These are phyloP conservation scores for Lepidium didymum DNA, from an alignment of 345 rosid genomes.

Conservation along the genomic window DNA sequence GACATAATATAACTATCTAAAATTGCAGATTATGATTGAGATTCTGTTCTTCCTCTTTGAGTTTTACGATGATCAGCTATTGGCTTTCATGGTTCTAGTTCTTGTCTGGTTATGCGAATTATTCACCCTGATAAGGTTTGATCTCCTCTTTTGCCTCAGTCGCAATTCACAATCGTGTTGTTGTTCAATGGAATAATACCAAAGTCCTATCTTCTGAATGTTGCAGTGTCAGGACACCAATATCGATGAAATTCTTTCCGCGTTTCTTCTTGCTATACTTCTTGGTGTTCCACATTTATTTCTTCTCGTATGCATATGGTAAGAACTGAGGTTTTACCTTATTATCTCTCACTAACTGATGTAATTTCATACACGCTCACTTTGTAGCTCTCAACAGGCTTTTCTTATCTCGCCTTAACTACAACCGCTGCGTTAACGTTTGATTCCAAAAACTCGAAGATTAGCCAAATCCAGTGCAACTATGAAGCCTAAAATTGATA, in stretches of 20 bases:
- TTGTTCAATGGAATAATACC: background rate
- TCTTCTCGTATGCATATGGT: constrained; percentile 95
- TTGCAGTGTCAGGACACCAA: constrained; percentile 94
- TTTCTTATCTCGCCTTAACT: constrained; percentile 85
- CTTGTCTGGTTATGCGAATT: constrained; percentile 99
- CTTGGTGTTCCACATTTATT: constrained; percentile 96
- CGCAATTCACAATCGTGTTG: background rate
- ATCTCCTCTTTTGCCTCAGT: constrained; percentile 25
- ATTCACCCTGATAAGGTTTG: constrained; percentile 86
- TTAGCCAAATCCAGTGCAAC: background rate
- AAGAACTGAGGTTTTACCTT: constrained; percentile 13
- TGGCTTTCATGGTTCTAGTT: constrained; percentile 97
- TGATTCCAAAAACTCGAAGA: background rate
- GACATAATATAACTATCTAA: background rate
- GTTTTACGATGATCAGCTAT: constrained; percentile 95
- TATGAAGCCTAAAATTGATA: background rate
- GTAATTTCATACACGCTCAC: background rate
- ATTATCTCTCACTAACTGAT: background rate
- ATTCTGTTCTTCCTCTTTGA: constrained; percentile 93
- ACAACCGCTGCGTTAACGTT: constrained; percentile 69
- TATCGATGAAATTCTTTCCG: constrained; percentile 99
- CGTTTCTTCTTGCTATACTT: constrained; percentile 96
- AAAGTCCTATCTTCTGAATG: background rate
- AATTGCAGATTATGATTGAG: constrained; percentile 96
- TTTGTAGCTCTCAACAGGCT: constrained; percentile 42